Evolutionary conservation across 1,139 yeast genomes (phyloP).

Genomic region (Chernovozyma sophiae-reginae): DNA sequence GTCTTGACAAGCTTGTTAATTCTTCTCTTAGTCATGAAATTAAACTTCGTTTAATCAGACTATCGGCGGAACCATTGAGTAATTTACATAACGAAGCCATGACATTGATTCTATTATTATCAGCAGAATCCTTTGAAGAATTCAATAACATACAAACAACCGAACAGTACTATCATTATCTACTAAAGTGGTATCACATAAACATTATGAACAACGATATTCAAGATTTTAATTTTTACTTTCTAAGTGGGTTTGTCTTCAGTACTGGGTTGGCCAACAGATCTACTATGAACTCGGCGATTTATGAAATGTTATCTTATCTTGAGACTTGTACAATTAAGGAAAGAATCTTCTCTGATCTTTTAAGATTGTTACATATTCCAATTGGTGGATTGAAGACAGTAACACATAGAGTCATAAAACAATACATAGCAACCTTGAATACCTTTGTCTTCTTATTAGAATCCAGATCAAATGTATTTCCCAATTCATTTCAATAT

Average conservation of each 20-base stretch:
- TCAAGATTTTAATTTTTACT: constrained; percentile 2
- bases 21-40: constrained; percentile 8
- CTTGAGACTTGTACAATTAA: background rate
- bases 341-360: constrained; percentile 8
- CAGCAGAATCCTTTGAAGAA: background rate
- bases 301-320: constrained; percentile 1
- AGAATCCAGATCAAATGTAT: constrained; percentile 26
- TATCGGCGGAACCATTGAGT: constrained; percentile 42
- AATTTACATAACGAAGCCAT: constrained; percentile 13
- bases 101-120: background rate
- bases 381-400: constrained; percentile 9
- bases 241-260: constrained; percentile 28
- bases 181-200: constrained; percentile 17
- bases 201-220: background rate
- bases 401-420: constrained; percentile 15
- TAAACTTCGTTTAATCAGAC: constrained; percentile 41
- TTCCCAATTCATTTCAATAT: constrained; percentile 32
- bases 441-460: constrained; percentile 35
- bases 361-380: constrained; percentile 16
- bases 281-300: constrained; percentile 31
- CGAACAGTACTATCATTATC: constrained; percentile 20
- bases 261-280: constrained; percentile 44
- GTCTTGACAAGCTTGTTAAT: constrained; percentile 11
- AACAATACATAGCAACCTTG: constrained; percentile 20
- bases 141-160: background rate